phyloP scores from a whole-genome alignment of 495 filamentous ascomycete species.

The Xylaria intraflava region DNA sequence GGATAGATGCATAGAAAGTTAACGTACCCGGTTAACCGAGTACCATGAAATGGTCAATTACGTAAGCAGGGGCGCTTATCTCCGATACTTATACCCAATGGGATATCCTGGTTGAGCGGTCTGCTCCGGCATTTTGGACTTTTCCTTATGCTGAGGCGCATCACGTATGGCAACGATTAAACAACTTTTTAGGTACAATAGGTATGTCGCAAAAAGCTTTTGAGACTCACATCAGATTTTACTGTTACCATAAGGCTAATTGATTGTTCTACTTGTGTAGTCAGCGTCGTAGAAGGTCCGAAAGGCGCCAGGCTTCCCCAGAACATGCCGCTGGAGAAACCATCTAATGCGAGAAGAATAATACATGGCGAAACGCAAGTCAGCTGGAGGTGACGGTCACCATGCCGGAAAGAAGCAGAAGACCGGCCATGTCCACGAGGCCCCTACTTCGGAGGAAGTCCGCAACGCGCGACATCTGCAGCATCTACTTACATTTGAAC shows the following conservation, averaged over 20 bases:
- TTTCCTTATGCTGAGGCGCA: constrained; percentile 18
- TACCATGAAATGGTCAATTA: too few relatives aligned
- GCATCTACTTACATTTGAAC: constrained; percentile 58
- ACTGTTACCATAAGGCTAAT: neutral
- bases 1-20: too few relatives aligned
- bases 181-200: neutral
- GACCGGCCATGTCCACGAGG: constrained; percentile 36
- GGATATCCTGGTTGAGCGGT: constrained; percentile 16
- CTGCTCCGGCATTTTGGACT: constrained; percentile 21
- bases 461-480: constrained; percentile 53
- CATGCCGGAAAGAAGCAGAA: constrained; percentile 25
- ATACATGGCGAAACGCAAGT: constrained; percentile 37
- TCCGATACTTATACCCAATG: constrained; percentile 9
- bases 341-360: constrained; percentile 2
- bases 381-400: constrained; percentile 26
- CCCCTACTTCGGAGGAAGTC: constrained; percentile 49
- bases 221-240: neutral
- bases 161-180: neutral
- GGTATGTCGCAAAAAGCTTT: neutral
- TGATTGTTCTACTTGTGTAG: neutral
- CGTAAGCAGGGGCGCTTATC: too few relatives aligned
- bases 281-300: neutral
- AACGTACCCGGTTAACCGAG: too few relatives aligned
- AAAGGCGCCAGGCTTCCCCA: neutral
- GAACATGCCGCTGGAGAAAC: constrained; percentile 19